Evolutionary conservation across 805 yeast genomes (phyloP).

Genomic region (Huiozyma sinensis): DNA sequence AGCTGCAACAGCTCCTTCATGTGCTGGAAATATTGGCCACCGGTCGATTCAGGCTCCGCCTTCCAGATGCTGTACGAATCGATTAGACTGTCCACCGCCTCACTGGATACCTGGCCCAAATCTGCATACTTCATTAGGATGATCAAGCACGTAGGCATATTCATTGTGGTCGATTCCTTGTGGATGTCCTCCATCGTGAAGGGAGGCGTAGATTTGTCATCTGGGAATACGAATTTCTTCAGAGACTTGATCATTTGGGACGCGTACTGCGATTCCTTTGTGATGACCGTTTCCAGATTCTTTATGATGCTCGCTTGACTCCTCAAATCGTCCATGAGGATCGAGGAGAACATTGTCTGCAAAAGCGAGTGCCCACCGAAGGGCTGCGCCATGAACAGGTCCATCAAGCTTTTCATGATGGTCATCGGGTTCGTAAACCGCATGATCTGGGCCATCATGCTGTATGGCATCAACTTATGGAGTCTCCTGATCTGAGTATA

Average conservation of each 20-base stretch:
- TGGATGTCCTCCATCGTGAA: slow-evolving; percentile 24
- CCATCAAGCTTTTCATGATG: slow-evolving; percentile 69
- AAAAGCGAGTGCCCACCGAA: slow-evolving; percentile 57
- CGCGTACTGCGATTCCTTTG: slow-evolving; percentile 10
- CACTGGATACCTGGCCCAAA: slow-evolving; percentile 10
- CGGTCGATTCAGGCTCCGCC: slow-evolving; percentile 3
- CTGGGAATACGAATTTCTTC: slow-evolving; percentile 25
- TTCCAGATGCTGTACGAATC: slow-evolving; percentile 25
- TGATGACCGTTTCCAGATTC: slow-evolving; percentile 34
- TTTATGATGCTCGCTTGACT: slow-evolving; percentile 46
- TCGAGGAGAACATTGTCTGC: slow-evolving; percentile 63
- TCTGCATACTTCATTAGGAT: slow-evolving; percentile 19
- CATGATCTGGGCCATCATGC: slow-evolving; percentile 62
- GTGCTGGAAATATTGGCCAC: slow-evolving; percentile 38
- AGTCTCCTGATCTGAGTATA: slow-evolving; percentile 59
- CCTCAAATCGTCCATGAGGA: slow-evolving; percentile 64
- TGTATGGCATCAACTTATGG: slow-evolving; percentile 74
- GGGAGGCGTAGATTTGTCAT: not conserved
- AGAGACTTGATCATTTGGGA: slow-evolving; percentile 22
- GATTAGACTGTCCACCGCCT: slow-evolving; percentile 19
- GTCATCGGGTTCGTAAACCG: slow-evolving; percentile 81
- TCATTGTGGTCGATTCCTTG: slow-evolving; percentile 22
- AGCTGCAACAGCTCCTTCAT: slow-evolving; percentile 54
- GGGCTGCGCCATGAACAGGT: slow-evolving; percentile 72
- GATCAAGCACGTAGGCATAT: slow-evolving; percentile 20